Base-by-base conservation (phyloP, 1,139 yeast genomes). In the Zhuliangozyma blackwelliae region DNA sequence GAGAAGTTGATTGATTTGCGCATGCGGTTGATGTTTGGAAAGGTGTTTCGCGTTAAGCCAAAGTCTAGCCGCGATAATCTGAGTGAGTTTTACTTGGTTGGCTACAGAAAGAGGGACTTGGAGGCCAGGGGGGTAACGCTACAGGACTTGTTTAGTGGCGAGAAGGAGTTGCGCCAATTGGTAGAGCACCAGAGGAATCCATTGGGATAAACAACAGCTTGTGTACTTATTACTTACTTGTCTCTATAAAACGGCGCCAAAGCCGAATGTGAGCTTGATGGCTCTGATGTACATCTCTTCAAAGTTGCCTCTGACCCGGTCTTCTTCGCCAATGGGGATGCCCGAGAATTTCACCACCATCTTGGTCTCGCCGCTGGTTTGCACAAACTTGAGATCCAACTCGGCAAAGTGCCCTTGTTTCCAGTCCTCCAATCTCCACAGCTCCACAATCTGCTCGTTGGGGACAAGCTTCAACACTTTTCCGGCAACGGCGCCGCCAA, bases 321-420 rank as follows among this genome's bases (percentile, higher is more conserved):
- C 98, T 59, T 92, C 97, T 56, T 94, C 94, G n/a, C 97, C 98
- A 32, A 92, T 72, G 16, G 98, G 98, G 35, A 92, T 82, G n/a
- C 97, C 97, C 19, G 78, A 68, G 77, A 92, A 87, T 40, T 74
- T 70, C 27, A 89, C 92, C 41, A 82, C 77, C 68, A 90, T 69
- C 40, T 74, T 78, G 11, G 98, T 92, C 52, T 90, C 97, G 31
- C 84, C 77, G 12, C 78, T 72, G 20, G 94, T 94, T 57, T 87
- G 88, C 38, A 76, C 77, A 45, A 94, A 75, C 31, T 65, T 71
- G 49, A 90, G 73, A 29, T 69, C 73, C 49, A 92, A 65, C 19
- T 68, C 71, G 3, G 97, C 95, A 56, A 56, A 82, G 57, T 87
- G 95, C 22, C 86, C 95, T 10, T 67, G 63, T 55, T 84, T 85